These are phyloP conservation scores for Eucalyptus urophylla DNA, from an alignment of 345 rosid species.

Conservation along the genomic window DNA sequence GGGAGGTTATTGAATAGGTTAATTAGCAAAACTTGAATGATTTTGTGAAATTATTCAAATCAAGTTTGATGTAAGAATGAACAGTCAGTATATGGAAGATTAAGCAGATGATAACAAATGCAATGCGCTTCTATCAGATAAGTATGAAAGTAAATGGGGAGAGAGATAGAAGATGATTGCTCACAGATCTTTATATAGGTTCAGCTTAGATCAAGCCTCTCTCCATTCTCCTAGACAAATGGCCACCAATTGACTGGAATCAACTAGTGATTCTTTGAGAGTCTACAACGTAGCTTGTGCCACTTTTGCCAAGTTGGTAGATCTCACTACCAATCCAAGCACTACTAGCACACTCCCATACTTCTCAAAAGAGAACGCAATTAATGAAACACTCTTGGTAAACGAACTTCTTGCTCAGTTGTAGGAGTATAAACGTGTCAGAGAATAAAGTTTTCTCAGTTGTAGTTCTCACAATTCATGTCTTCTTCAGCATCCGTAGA, in stretches of 20 bases:
- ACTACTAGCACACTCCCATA: background rate
- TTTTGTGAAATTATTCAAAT: background rate
- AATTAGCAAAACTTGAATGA: background rate
- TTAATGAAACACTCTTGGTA: background rate
- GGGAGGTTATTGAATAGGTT: background rate
- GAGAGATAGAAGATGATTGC: background rate
- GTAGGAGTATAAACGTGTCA: background rate
- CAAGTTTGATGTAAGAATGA: background rate
- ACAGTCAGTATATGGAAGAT: background rate
- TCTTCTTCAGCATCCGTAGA: background rate
- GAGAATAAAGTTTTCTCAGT: background rate
- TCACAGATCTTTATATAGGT: background rate
- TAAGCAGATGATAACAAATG: background rate
- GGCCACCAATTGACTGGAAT: background rate
- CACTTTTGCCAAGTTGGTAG: background rate
- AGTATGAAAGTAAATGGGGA: background rate
- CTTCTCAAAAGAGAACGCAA: background rate
- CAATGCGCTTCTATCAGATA: background rate
- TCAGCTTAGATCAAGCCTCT: background rate
- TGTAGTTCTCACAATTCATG: background rate
- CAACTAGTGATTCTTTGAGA: background rate
- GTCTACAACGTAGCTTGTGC: background rate
- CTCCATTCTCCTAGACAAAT: background rate
- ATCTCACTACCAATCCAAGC: background rate
- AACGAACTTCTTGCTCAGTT: background rate